phyloP scores from a whole-genome alignment of 2,329 filamentous ascomycete genomes.

The Dendrostoma leiphaemia region DNA sequence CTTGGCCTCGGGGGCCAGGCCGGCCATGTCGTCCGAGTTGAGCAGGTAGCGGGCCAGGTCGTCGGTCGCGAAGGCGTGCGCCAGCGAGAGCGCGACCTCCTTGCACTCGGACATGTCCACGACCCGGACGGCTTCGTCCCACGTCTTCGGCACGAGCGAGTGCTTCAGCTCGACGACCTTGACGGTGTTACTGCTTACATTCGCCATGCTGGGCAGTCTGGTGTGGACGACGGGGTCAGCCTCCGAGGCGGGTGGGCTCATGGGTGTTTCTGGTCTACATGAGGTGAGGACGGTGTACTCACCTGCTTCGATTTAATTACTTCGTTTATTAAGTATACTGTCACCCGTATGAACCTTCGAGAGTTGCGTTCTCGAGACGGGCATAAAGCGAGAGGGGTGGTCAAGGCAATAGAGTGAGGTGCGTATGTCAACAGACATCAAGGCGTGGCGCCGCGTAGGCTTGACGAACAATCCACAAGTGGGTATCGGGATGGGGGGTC shows the following conservation, averaged over 20 bases:
- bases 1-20: conserved; percentile 63
- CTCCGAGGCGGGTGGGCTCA: no score
- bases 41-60: conserved; percentile 73
- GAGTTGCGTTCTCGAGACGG: conserved; percentile 53
- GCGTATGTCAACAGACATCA: conserved; percentile 60
- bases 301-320: conserved; percentile 27
- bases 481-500: conserved; percentile 15
- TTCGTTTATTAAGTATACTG: conserved; percentile 54
- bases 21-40: conserved; percentile 64
- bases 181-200: conserved; percentile 30
- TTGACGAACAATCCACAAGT: conserved; percentile 19
- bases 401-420: conserved; percentile 55
- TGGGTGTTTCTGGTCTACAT: no score
- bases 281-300: no score
- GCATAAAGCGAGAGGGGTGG: conserved; percentile 56
- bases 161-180: conserved; percentile 32
- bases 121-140: conserved; percentile 58
- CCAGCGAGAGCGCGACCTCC: conserved; percentile 68
- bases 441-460: conserved; percentile 47
- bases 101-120: conserved; percentile 67
- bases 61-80: conserved; percentile 75
- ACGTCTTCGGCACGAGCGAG: conserved; percentile 52
- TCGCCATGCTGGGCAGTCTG: conserved; percentile 41
- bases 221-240: no score
- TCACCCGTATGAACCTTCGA: conserved; percentile 55